Evolutionary conservation across 805 yeast species (phyloP), one percentile per base, ranked within the genome.

Genomic region (Starmerella cellae): DNA sequence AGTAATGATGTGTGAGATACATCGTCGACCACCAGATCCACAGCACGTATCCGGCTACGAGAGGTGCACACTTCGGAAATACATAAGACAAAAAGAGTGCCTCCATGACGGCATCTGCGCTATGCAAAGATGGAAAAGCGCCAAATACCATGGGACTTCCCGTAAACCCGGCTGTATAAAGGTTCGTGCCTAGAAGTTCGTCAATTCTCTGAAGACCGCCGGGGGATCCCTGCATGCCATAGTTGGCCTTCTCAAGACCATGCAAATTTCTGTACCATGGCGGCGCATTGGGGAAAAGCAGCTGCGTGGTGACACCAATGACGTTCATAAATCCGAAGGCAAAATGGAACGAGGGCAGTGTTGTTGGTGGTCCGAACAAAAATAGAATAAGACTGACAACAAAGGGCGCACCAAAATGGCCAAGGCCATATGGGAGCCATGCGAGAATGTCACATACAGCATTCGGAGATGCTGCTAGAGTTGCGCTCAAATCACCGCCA

Each of bases 1-100:
- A 91, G 60, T 88, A 88, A 63, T 88, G 98, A 62, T 88, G 98
- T 0, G 96, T 88, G 56, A 88, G 70, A 61, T 88, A 88, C 98
- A 88, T 88, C 14, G 97, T 91, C 39, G 91, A 74, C 94, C 95
- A 91, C 97, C 97, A 88, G 52, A 91, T 70, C 93, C 94, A 84
- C 49, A 75, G 64, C n/a, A 84, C 91, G 59, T 88, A 91, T 17
- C 68, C 62, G 58, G 78, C 69, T 69, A 84, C 82, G 5, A 82
- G 46, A 6, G 79, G 75, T 1, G 75, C 67, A 37, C 67, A 66
- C 33, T 64, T 68, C 11, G 97, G 97, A 59, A 87, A 87, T 42
- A 85, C 65, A 66, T 84, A 83, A 41, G 77, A 67, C 56, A 91
- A 66, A 63, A 91, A 91, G 46, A 87, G 66, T 2, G 85, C 94